Evolutionary conservation across 352 stramenopile genomes (phyloP), one percentile per base, ranked within the genome.

Genomic region (Globisporangium splendens): DNA sequence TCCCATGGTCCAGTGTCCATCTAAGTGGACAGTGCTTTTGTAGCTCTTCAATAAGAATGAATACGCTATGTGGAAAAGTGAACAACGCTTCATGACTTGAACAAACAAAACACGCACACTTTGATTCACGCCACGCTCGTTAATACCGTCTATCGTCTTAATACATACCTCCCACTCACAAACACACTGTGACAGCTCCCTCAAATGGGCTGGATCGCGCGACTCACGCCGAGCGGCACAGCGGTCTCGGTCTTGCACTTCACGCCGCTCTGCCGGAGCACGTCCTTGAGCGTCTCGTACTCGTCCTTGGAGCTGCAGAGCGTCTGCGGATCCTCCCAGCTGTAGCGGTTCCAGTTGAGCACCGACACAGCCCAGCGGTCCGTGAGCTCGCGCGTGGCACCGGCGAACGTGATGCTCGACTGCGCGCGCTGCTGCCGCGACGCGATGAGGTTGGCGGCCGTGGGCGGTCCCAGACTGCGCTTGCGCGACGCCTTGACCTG

Each of bases 281-380:
- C 33, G 12, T 75, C 70, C 8, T 69, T 54, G 8, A 91, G 70
- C 38, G 72, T 68, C 18, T 69, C 65, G 44, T 69, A 75, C 52
- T 91, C 81, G 63, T 89, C 66, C 62, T 88, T 91, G 66, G 79
- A 73, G 59, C 77, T 89, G 56, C 83, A 93, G 8, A 93, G 70
- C 62, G 84, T 85, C 74, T 87, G 69, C 18, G 81, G 68, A 31
- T 91, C 84, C 52, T 91, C 84, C 84, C 84, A 93, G 48, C 79
- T 89, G 69, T 91, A 89, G 50, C 81, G 80, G 60, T 88, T 93
- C 84, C 84, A 93, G 65, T 93, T 93, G 39, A 93, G 72, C 33
- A 93, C 77, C 2, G 75, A 88, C 22, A 90, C 46, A 11, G 84
- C 84, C 84, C 84, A 93, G 24, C 82, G 78, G 20, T 91, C 71